Percentiles rank a stretch among this genome's conserved stretches.
phyloP scores from a whole-genome alignment of 2,329 filamentous ascomycete genomes.

The Sporothrix dimorphospora region DNA sequence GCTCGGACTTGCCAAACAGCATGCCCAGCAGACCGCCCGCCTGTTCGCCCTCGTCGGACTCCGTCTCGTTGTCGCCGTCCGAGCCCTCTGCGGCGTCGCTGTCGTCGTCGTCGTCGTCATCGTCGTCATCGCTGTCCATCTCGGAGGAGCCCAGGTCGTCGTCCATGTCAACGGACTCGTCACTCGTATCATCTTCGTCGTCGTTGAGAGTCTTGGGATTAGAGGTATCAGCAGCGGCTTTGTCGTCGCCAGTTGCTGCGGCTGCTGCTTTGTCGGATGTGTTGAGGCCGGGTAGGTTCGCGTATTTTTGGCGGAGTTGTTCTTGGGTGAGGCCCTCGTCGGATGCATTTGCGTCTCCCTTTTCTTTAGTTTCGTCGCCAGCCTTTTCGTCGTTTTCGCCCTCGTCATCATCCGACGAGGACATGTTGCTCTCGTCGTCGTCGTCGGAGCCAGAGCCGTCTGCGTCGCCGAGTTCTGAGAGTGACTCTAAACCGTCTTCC shows the following conservation, averaged over 20 bases:
- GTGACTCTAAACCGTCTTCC: slow-evolving; percentile 49
- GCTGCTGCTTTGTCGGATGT: slow-evolving; percentile 35
- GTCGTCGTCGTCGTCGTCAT: slow-evolving; percentile 41
- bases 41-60: slow-evolving; percentile 47
- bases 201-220: slow-evolving; percentile 35
- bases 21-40: slow-evolving; percentile 57
- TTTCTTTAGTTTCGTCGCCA: slow-evolving; percentile 55
- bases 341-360: slow-evolving; percentile 48
- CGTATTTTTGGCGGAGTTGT: slow-evolving; percentile 70
- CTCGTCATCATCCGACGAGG: slow-evolving; percentile 58
- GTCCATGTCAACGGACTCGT: slow-evolving; percentile 71
- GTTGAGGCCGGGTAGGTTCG: slow-evolving; percentile 59
- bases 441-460: slow-evolving; percentile 53
- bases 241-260: slow-evolving; percentile 32
- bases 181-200: slow-evolving; percentile 46
- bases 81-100: slow-evolving; percentile 51
- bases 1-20: slow-evolving; percentile 62
- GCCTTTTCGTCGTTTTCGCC: slow-evolving; percentile 57
- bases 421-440: slow-evolving; percentile 56
- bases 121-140: slow-evolving; percentile 50
- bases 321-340: slow-evolving; percentile 71
- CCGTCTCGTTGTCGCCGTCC: slow-evolving; percentile 49
- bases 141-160: slow-evolving; percentile 66
- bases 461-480: slow-evolving; percentile 60
- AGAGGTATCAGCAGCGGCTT: slow-evolving; percentile 32